These are phyloP conservation scores for Fragilaria crotonensis DNA, from an alignment of 108 stramenopile genomes.

Conservation along the genomic window DNA sequence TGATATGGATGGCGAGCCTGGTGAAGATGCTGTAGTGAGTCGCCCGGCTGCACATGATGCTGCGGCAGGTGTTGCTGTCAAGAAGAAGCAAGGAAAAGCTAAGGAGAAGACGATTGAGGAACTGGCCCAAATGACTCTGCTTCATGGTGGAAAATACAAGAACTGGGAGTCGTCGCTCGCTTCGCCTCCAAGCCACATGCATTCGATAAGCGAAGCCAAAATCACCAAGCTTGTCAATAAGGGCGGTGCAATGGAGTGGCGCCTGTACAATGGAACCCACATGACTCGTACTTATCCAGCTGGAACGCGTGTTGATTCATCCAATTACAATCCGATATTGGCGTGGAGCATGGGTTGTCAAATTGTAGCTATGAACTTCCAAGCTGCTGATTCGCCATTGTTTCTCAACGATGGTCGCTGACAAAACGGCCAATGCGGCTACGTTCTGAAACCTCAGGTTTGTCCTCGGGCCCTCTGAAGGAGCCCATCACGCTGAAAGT, in stretches of 20 bases:
- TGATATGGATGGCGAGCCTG: neutral
- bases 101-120: constrained; percentile 41
- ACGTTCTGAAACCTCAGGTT: constrained; percentile 73
- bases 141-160: constrained; percentile 58
- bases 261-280: constrained; percentile 64
- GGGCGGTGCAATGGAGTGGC: constrained; percentile 38
- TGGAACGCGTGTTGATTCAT: constrained; percentile 76
- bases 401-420: constrained; percentile 86
- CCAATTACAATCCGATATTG: constrained; percentile 87
- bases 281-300: constrained; percentile 87
- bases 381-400: constrained; percentile 67
- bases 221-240: constrained; percentile 46
- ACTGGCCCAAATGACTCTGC: constrained; percentile 48
- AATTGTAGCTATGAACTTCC: constrained; percentile 92
- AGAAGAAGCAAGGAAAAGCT: neutral
- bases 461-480: constrained; percentile 3
- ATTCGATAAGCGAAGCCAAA: constrained; percentile 65
- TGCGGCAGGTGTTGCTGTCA: neutral
- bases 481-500: constrained; percentile 25
- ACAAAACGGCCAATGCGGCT: constrained; percentile 86
- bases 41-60: constrained; percentile 23
- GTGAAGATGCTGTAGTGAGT: neutral
- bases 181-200: constrained; percentile 51
- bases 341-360: constrained; percentile 90
- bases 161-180: constrained; percentile 33